Percentiles rank a stretch among this genome's conserved stretches.
Evolutionary conservation across 2,329 filamentous ascomycete genomes (phyloP).

Genomic region (Aspergillus pseudoterreus): DNA sequence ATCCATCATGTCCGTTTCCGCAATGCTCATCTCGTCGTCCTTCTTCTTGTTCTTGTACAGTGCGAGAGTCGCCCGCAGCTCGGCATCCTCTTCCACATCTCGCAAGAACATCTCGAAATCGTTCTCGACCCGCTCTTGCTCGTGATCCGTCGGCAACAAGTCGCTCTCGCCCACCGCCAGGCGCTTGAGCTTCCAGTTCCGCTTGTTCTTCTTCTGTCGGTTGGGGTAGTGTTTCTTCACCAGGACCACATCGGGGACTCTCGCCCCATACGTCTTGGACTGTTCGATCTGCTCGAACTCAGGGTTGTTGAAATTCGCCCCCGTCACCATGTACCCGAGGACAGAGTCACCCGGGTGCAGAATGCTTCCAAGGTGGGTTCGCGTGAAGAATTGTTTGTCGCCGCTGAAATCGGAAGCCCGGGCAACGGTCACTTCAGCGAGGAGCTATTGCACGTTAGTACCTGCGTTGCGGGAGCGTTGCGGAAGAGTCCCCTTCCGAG

Average conservation of each 20-base stretch:
- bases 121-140: conserved; percentile 81
- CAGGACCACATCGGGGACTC: conserved; percentile 85
- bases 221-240: conserved; percentile 92
- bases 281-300: conserved; percentile 79
- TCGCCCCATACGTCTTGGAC: conserved; percentile 69
- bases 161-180: conserved; percentile 72
- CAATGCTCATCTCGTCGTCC: conserved; percentile 48
- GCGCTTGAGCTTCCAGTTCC: conserved; percentile 93
- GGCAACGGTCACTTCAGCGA: conserved; percentile 85
- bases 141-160: conserved; percentile 57
- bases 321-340: conserved; percentile 87
- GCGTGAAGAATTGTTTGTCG: conserved; percentile 81
- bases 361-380: conserved; percentile 83
- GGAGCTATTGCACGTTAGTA: conserved; percentile 51
- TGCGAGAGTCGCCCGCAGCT: conserved; percentile 77
- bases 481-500: neutral
- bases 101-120: conserved; percentile 98
- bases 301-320: conserved; percentile 87
- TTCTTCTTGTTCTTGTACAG: conserved; percentile 69
- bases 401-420: conserved; percentile 87
- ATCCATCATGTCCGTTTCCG: conserved; percentile 56
- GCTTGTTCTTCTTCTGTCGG: conserved; percentile 76
- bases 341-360: conserved; percentile 87
- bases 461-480: neutral
- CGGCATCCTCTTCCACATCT: conserved; percentile 92